These are phyloP conservation scores for Blastobotrys muscicola DNA, from an alignment of 805 yeast genomes.

Conservation along the genomic window DNA sequence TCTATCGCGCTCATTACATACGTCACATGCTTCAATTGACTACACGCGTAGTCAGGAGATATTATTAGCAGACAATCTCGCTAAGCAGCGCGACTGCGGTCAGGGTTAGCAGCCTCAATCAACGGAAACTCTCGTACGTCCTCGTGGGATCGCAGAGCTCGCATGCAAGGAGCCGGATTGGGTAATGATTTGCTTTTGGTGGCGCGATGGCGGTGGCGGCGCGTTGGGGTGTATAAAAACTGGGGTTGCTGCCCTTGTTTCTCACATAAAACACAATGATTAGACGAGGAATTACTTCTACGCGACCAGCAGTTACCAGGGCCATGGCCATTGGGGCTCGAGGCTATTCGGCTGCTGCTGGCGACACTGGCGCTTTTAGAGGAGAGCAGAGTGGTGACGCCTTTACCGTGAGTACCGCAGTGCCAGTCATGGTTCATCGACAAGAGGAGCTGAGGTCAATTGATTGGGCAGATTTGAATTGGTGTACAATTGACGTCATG, in stretches of 20 bases:
- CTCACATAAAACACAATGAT: not conserved
- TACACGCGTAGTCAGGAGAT: no score
- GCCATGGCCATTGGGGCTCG: not conserved
- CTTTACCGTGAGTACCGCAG: no score
- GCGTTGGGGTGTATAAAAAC: not conserved
- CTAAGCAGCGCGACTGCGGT: no score
- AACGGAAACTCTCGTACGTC: no score
- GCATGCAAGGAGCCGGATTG: constrained; percentile 26
- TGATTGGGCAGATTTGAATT: constrained; percentile 6
- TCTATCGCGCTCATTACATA: no score
- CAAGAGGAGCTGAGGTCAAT: no score
- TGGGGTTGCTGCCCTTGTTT: not conserved
- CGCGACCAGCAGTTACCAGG: not conserved
- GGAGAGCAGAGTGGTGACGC: no score
- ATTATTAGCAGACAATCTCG: no score
- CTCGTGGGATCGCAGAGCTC: no score
- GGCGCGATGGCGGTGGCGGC: not conserved
- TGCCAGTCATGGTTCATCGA: no score
- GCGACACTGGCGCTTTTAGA: not conserved
- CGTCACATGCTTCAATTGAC: no score
- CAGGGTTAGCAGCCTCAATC: no score
- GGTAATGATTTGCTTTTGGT: not conserved
- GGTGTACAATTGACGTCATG: not conserved
- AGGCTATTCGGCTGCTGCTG: not conserved
- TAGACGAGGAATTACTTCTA: not conserved